Conservation (phyloP, 1,139 yeast genomes). For the Kodamaea suecica region DNA sequence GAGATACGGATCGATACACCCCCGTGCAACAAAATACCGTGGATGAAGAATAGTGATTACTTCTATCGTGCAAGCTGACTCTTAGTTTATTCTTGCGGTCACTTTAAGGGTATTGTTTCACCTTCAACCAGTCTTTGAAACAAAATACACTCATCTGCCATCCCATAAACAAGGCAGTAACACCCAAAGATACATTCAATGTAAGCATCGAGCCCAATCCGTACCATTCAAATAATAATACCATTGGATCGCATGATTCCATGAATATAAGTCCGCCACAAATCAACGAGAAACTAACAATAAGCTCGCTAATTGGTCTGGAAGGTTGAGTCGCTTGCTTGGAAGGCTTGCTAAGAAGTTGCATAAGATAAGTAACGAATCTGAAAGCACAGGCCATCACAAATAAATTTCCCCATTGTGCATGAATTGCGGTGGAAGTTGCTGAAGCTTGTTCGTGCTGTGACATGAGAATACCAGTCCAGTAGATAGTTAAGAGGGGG, state of each 20-base stretch:
- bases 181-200: conserved; percentile 78
- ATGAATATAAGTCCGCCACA: conserved; percentile 90
- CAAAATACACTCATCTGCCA: conserved; percentile 79
- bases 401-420: conserved; percentile 88
- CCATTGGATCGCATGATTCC: conserved; percentile 85
- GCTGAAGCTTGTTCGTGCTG: conserved; percentile 83
- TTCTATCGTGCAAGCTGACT: no score
- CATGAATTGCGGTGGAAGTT: conserved; percentile 74
- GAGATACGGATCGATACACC: no score
- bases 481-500: conserved; percentile 87
- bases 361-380: conserved; percentile 61
- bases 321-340: conserved; percentile 5
- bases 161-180: conserved; percentile 77
- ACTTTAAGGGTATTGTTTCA: conserved; percentile 3
- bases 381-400: conserved; percentile 78
- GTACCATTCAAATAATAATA: conserved; percentile 78
- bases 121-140: conserved; percentile 51
- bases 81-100: no score
- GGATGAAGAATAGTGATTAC: no score
- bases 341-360: conserved; percentile 46
- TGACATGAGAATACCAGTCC: conserved; percentile 98
- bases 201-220: conserved; percentile 91
- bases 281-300: conserved; percentile 72
- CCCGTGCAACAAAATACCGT: no score
- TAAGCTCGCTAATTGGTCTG: conserved; percentile 77